Evolutionary conservation across 179 eudicot genomes (phyloP).

Genomic region (Drosera spatulata): DNA sequence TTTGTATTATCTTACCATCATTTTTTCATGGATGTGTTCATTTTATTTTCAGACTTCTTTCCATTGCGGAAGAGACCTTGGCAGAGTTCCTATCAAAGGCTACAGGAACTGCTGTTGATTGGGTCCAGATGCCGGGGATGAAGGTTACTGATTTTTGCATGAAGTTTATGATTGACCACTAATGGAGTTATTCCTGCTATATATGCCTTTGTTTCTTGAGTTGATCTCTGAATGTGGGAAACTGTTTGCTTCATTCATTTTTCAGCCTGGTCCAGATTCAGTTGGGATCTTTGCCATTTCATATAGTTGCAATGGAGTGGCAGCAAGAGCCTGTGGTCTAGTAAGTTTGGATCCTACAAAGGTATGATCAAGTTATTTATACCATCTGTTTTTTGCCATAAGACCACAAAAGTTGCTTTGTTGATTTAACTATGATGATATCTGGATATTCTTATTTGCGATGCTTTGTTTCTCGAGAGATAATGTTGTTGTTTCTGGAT

Average conservation of each 20-base stretch:
- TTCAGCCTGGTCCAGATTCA: slow-evolving; percentile 99
- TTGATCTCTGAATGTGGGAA: background rate
- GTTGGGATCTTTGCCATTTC: slow-evolving; percentile 99
- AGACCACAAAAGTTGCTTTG: background rate
- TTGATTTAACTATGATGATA: too few species aligned
- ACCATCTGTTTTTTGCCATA: background rate
- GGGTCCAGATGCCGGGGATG: slow-evolving; percentile 99
- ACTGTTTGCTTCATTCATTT: slow-evolving; percentile 1
- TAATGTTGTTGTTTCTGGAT: background rate
- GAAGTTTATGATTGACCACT: background rate
- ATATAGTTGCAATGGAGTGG: slow-evolving; percentile 86
- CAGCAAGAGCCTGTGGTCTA: slow-evolving; percentile 99
- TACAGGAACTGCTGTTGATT: slow-evolving; percentile 99
- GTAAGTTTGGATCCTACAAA: slow-evolving; percentile 90
- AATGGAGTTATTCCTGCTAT: too few species aligned
- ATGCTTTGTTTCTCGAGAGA: background rate
- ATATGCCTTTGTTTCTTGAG: too few species aligned
- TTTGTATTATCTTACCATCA: too few species aligned
- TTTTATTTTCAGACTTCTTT: slow-evolving; percentile 55
- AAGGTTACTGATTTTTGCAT: slow-evolving; percentile 37
- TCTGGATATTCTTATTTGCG: too few species aligned
- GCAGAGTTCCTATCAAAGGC: slow-evolving; percentile 99
- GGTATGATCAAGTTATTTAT: slow-evolving; percentile 27
- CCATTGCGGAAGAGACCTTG: slow-evolving; percentile 96
- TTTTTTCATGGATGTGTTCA: slow-evolving; percentile 1